Percentiles rank a stretch among this genome's conserved stretches.
Evolutionary conservation across 2,329 filamentous ascomycete genomes (phyloP).

Genomic region (Dactylellina parvicollis): DNA sequence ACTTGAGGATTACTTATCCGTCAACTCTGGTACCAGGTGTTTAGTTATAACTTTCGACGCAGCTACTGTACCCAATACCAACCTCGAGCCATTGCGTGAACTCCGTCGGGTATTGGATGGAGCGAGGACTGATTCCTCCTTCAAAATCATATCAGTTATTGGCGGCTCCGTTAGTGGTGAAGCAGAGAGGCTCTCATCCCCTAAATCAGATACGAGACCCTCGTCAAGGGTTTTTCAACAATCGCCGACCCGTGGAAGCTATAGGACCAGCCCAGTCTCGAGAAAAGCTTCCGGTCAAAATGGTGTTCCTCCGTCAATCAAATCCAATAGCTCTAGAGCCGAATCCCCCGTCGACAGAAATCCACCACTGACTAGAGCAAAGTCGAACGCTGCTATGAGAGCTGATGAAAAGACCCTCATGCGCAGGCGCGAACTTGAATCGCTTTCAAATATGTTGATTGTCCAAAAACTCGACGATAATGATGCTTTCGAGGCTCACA

Average conservation of each 20-base stretch:
- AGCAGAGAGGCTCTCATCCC: constrained; percentile 18
- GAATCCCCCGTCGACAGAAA: constrained; percentile 26
- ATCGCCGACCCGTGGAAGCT: constrained; percentile 16
- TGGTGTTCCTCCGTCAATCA: neutral
- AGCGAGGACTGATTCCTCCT: constrained; percentile 23
- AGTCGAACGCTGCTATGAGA: constrained; percentile 25
- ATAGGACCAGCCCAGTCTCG: constrained; percentile 29
- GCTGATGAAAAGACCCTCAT: constrained; percentile 48
- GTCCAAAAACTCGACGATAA: constrained; percentile 37
- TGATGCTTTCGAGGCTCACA: constrained; percentile 37
- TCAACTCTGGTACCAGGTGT: constrained; percentile 40
- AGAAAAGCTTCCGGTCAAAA: constrained; percentile 13
- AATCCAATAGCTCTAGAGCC: constrained; percentile 3
- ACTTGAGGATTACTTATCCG: constrained; percentile 48
- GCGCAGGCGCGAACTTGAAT: constrained; percentile 44
- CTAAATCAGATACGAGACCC: constrained; percentile 23
- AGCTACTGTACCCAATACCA: constrained; percentile 48
- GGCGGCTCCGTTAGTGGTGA: constrained; percentile 42
- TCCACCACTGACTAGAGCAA: constrained; percentile 6
- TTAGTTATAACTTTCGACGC: constrained; percentile 52
- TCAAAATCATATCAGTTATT: constrained; percentile 51
- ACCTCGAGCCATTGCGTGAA: constrained; percentile 50
- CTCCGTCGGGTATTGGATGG: constrained; percentile 49
- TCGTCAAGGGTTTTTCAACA: constrained; percentile 16
- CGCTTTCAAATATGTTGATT: constrained; percentile 42